A percentile compares a stretch with the other conserved stretches of the same genome.
Evolutionary conservation across 176 grass and related monocot species (phyloP).

Genomic region (Aegilops bicornis): DNA sequence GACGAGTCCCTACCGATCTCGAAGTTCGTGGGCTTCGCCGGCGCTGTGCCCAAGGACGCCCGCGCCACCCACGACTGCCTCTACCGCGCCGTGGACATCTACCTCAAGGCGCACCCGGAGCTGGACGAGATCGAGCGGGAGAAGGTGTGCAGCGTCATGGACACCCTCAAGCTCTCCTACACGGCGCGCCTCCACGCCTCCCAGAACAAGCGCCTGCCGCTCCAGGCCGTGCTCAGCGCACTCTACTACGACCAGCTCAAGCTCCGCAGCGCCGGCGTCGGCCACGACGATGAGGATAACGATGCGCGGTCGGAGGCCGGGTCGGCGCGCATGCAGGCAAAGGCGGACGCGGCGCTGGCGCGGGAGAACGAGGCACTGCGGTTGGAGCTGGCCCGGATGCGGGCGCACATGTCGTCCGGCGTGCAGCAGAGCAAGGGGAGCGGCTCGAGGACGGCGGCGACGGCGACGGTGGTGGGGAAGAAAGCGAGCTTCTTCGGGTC

Average conservation of each 20-base stretch:
- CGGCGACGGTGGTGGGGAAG: conserved; percentile 38
- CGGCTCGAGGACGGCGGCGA: background rate
- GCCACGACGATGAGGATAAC: background rate
- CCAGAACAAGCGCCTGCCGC: conserved; percentile 86
- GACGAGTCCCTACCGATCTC: conserved; percentile 57
- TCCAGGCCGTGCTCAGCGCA: conserved; percentile 67
- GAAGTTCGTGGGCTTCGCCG: conserved; percentile 62
- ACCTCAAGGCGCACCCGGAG: conserved; percentile 70
- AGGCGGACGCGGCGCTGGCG: conserved; percentile 55
- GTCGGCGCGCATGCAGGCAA: conserved; percentile 27
- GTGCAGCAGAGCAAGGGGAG: conserved; percentile 27
- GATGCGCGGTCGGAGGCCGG: conserved; percentile 11
- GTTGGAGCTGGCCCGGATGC: conserved; percentile 58
- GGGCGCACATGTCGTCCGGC: conserved; percentile 49
- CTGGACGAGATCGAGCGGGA: conserved; percentile 85
- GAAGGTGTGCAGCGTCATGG: conserved; percentile 90
- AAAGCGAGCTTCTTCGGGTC: conserved; percentile 58
- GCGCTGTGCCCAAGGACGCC: conserved; percentile 69
- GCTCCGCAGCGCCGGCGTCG: conserved; percentile 17
- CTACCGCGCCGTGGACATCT: conserved; percentile 68
- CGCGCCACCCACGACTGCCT: conserved; percentile 50
- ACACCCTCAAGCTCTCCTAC: conserved; percentile 70
- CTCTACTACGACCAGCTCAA: conserved; percentile 87
- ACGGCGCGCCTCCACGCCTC: conserved; percentile 71
- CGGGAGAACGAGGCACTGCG: conserved; percentile 73